Evolutionary conservation across 805 yeast species (phyloP), one percentile per base, ranked within the genome.

Genomic region (Starmerella asiatica): DNA sequence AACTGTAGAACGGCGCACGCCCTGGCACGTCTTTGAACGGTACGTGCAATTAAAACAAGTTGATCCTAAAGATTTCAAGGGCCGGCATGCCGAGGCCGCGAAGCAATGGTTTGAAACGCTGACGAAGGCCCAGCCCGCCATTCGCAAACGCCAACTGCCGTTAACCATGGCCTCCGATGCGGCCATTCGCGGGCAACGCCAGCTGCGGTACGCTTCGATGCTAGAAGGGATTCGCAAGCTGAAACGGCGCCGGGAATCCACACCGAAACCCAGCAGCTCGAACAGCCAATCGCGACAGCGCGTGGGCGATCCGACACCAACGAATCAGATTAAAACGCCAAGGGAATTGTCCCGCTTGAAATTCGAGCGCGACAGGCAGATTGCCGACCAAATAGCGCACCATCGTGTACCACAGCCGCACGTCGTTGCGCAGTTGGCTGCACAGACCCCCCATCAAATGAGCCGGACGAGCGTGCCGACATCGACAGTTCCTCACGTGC

Each of bases 21-120:
- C 98, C 0, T 91, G 98, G 98, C 97, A 88, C 57, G 88, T 97
- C 57, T 91, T 91, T 63, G 98, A 91, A 59, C 67, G 98, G 49
- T 91, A 88, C 65, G 78, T 86, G 45, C 97, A 88, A 61, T 67
- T 91, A 48, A 84, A 82, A 52, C 95, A 88, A 44, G 76, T 78
- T 43, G 93, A 83, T 48, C 73, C 83, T 44, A 65, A 75, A 31
- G 97, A 88, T 54, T 73, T 91, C 75, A 76, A 80, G 54, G 98
- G 97, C 0, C 71, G 79, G 16, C 74, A 81, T 52, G 83, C 96
- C 0, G 73, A 73, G 39, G 73, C 69, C 45, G 94, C 96, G 0
- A 88, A 82, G 56, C 75, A 75, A 45, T 91, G 97, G 97, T 61
- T 88, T 26, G 94, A 86, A 47, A 81, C 83, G 41, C 93, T 94